Evolutionary conservation across 192 early-diverging fungal species (phyloP).

Genomic region (Podila epigama): DNA sequence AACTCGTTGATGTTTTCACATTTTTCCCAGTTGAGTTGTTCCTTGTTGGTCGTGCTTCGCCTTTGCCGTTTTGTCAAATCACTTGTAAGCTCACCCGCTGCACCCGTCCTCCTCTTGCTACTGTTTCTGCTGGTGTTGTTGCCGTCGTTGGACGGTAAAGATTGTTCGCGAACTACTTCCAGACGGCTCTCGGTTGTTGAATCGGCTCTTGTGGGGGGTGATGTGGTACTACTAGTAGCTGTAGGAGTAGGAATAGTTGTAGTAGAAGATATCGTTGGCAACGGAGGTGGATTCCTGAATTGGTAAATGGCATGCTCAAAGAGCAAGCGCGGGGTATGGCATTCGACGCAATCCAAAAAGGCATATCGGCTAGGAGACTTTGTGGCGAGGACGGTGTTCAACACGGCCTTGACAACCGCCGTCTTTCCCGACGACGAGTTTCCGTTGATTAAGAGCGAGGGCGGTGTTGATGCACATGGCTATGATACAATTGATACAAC

Average conservation of each 20-base stretch:
- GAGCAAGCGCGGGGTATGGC: slow-evolving; percentile 75
- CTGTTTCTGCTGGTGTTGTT: not conserved
- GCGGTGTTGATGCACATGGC: slow-evolving; percentile 43
- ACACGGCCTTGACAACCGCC: slow-evolving; percentile 34
- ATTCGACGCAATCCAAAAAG: slow-evolving; percentile 79
- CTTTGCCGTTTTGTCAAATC: slow-evolving; percentile 17
- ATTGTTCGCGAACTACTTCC: too few relatives aligned
- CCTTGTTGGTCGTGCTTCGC: not conserved
- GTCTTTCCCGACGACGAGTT: slow-evolving; percentile 61
- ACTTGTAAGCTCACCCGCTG: not conserved
- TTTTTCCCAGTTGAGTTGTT: slow-evolving; percentile 33
- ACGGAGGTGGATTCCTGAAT: slow-evolving; percentile 59
- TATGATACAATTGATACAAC: too few relatives aligned
- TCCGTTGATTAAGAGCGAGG: slow-evolving; percentile 57
- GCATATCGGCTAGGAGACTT: slow-evolving; percentile 48
- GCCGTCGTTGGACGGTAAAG: too few relatives aligned
- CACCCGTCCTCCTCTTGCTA: not conserved
- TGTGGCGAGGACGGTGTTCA: slow-evolving; percentile 20
- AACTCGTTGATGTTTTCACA: slow-evolving; percentile 80
- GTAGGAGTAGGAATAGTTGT: too few relatives aligned
- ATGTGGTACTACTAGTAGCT: too few relatives aligned
- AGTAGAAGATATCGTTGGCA: not conserved
- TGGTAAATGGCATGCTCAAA: slow-evolving; percentile 82
- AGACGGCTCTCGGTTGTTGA: too few relatives aligned
- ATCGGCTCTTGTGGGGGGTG: too few relatives aligned